These are phyloP conservation scores for Colletotrichum higginsianum DNA, from an alignment of 2,329 filamentous ascomycete genomes.

Conservation along the genomic window DNA sequence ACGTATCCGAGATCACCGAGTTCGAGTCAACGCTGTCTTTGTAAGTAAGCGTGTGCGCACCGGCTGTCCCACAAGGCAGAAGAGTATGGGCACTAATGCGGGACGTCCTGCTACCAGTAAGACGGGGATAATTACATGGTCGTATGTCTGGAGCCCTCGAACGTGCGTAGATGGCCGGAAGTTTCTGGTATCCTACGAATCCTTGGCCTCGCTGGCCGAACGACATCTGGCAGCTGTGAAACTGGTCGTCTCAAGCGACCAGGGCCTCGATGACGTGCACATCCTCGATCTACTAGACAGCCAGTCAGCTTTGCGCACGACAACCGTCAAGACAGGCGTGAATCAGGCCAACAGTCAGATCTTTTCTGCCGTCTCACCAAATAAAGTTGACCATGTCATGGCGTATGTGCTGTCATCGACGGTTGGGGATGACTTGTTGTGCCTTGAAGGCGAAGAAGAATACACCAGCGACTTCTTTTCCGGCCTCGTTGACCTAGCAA, in stretches of 20 bases:
- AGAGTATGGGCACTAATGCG: neutral
- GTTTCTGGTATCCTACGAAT: neutral
- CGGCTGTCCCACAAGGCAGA: neutral
- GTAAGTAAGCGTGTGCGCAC: conserved; percentile 12
- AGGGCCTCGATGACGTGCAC: neutral
- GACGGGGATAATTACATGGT: neutral
- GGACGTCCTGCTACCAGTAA: neutral
- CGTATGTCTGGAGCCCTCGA: neutral
- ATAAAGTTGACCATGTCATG: neutral
- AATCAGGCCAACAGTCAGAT: neutral
- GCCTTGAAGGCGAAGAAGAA: neutral
- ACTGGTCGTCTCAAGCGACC: neutral
- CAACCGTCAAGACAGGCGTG: neutral
- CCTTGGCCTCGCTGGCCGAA: neutral
- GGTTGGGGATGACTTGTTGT: neutral
- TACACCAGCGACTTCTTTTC: neutral
- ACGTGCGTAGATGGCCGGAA: neutral
- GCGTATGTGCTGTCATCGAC: neutral
- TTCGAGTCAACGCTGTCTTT: conserved; percentile 27
- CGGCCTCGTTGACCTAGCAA: neutral
- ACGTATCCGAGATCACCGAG: conserved; percentile 21
- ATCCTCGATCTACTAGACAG: neutral
- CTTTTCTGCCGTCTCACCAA: neutral
- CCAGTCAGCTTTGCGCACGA: neutral
- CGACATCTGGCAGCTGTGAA: neutral